Conservation (phyloP, 2,329 filamentous ascomycete species). For the Esteya vermicola region DNA sequence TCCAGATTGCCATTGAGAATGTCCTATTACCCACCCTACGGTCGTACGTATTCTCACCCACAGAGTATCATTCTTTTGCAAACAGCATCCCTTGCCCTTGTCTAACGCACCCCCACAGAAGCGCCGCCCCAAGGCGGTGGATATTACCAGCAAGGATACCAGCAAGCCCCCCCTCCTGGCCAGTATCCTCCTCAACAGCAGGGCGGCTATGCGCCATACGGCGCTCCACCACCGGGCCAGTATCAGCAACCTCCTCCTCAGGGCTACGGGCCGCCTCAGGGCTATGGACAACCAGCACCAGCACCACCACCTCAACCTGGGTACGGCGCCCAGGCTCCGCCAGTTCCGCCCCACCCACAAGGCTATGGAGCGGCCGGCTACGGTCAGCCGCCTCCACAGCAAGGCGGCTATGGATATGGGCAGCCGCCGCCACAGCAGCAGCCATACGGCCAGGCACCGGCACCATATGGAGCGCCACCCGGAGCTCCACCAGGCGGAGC, state of each 20-base stretch:
- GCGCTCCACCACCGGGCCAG: slow-evolving; percentile 16
- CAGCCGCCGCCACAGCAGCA: slow-evolving; percentile 16
- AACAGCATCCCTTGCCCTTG: no score
- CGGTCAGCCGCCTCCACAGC: slow-evolving; percentile 10
- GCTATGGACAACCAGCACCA: neutral
- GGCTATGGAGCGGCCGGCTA: slow-evolving; percentile 7
- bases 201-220: slow-evolving; percentile 9
- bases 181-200: slow-evolving; percentile 8
- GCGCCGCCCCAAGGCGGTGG: slow-evolving; percentile 7
- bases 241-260: neutral
- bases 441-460: no score
- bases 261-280: neutral
- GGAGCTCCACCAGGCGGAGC: slow-evolving; percentile 21
- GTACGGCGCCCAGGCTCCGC: slow-evolving; percentile 13
- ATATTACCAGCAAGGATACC: slow-evolving; percentile 8
- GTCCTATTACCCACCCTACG: slow-evolving; percentile 23
- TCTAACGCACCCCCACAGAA: no score
- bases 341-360: slow-evolving; percentile 1
- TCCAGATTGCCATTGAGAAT: no score
- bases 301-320: neutral
- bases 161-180: slow-evolving; percentile 12
- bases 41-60: slow-evolving; percentile 18
- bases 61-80: no score
- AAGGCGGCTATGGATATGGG: slow-evolving; percentile 20
- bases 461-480: slow-evolving; percentile 21